Evolutionary conservation across 1,284 basidiomycete genomes (phyloP).

Genomic region (Apiotrichum laibachii): DNA sequence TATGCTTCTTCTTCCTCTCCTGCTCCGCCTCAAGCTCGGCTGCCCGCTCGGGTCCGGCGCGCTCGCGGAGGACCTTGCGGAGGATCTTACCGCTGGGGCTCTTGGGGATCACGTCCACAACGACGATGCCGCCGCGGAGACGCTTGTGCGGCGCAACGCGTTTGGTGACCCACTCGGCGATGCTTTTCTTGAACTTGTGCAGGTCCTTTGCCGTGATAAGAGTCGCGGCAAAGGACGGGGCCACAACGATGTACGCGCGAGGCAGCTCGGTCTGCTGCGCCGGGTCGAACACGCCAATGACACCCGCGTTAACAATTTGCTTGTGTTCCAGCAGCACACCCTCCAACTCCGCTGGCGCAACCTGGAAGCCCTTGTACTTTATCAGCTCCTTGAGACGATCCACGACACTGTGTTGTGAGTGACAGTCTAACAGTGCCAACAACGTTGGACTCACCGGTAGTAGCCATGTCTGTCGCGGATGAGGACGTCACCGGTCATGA

Average conservation of each 20-base stretch:
- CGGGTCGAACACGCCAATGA: conserved; percentile 64
- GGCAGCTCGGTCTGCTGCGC: conserved; percentile 73
- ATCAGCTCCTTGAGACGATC: conserved; percentile 70
- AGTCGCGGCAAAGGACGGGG: background rate
- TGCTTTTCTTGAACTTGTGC: conserved; percentile 45
- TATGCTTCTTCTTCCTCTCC: too few relatives aligned
- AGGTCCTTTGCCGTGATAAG: background rate
- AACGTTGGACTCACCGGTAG: conserved; percentile 64
- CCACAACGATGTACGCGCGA: conserved; percentile 58
- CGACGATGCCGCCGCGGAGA: conserved; percentile 52
- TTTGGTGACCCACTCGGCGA: background rate
- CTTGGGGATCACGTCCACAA: conserved; percentile 55
- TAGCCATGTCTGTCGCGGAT: conserved; percentile 51
- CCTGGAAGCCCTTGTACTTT: conserved; percentile 62
- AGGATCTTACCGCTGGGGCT: conserved; percentile 46
- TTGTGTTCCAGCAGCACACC: conserved; percentile 68
- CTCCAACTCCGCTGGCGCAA: conserved; percentile 80
- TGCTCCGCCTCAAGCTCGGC: too few relatives aligned
- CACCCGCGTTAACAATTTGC: conserved; percentile 66
- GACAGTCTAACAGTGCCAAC: conserved; percentile 62
- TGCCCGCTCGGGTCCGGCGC: too few relatives aligned
- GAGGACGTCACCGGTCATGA: conserved; percentile 44
- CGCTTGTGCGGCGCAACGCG: conserved; percentile 55
- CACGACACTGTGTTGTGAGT: conserved; percentile 34
- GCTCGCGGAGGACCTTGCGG: conserved; percentile 30